These are phyloP conservation scores for Tetratostichococcus sp. DNA, from an alignment of 139 green algal species.

Conservation along the genomic window DNA sequence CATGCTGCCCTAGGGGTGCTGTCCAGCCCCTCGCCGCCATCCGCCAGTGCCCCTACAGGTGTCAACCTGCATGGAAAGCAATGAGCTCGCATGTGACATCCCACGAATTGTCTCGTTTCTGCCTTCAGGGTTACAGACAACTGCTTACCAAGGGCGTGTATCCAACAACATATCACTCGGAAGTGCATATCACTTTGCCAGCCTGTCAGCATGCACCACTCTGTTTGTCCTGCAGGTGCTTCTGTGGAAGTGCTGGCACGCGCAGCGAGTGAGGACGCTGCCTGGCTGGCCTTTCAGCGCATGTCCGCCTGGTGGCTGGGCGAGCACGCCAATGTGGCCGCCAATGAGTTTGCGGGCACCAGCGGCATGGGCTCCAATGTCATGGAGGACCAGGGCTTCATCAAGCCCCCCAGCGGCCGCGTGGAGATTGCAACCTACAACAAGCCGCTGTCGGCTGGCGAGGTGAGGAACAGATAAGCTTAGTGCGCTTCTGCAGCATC, in stretches of 20 bases:
- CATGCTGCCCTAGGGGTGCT: conserved; percentile 35
- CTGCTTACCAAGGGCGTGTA: no score
- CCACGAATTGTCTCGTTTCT: no score
- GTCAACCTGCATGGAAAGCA: no score
- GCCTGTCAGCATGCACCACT: no score
- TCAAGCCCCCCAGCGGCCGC: neutral
- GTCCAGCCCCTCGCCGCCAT: conserved; percentile 28
- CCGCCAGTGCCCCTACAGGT: conserved; percentile 13
- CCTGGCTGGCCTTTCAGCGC: conserved; percentile 46
- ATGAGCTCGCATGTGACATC: no score
- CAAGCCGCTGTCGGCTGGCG: neutral
- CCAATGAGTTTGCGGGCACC: conserved; percentile 40
- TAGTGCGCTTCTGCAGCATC: no score
- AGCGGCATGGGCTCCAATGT: neutral
- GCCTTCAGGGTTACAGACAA: no score
- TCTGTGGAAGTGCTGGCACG: conserved; percentile 11
- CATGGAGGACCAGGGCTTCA: neutral
- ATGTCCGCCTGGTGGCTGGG: conserved; percentile 70
- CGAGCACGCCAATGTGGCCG: conserved; percentile 65
- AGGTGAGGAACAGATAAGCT: no score
- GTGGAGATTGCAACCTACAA: conserved; percentile 1
- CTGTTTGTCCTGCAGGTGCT: conserved; percentile 11
- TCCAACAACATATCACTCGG: no score
- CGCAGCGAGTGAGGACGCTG: conserved; percentile 33
- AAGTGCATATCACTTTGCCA: no score